phyloP scores from a whole-genome alignment of 2,329 filamentous ascomycete species.

The Bisporella sp. region DNA sequence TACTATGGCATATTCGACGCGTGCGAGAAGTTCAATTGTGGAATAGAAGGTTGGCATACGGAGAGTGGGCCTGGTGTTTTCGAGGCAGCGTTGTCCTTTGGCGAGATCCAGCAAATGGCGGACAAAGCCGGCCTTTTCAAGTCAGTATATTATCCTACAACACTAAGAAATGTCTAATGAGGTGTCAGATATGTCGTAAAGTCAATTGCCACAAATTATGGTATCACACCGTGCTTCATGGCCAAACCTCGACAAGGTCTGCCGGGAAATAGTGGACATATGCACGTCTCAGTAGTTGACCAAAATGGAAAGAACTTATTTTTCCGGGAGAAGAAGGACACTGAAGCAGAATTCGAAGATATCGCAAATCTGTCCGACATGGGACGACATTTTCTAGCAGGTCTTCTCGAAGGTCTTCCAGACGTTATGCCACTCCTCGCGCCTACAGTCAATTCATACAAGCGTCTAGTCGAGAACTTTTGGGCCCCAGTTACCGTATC shows the following conservation, averaged over 20 bases:
- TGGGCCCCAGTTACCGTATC: constrained; percentile 98
- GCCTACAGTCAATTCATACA: constrained; percentile 96
- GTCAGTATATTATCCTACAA: constrained; percentile 31
- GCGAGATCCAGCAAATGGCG: constrained; percentile 81
- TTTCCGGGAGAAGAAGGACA: constrained; percentile 63
- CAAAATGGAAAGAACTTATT: constrained; percentile 79
- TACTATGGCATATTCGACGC: constrained; percentile 83
- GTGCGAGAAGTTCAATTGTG: constrained; percentile 69
- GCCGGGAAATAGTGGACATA: constrained; percentile 92
- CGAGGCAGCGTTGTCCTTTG: constrained; percentile 89
- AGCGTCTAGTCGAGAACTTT: constrained; percentile 96
- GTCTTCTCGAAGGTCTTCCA: constrained; percentile 79
- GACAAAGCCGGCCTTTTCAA: constrained; percentile 93
- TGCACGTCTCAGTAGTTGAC: constrained; percentile 86
- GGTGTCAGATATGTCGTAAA: constrained; percentile 68
- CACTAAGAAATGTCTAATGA: constrained; percentile 3
- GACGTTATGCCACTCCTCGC: constrained; percentile 95
- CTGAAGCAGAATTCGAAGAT: constrained; percentile 65
- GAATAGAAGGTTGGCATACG: constrained; percentile 92
- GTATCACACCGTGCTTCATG: constrained; percentile 98
- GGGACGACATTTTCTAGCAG: constrained; percentile 88
- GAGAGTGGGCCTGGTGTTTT: constrained; percentile 92
- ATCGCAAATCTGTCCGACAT: constrained; percentile 77
- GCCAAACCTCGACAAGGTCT: constrained; percentile 88
- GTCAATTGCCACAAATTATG: constrained; percentile 76